Evolutionary conservation across 768 basidiomycete species (phyloP).

Genomic region (Mycena albidolilacea): DNA sequence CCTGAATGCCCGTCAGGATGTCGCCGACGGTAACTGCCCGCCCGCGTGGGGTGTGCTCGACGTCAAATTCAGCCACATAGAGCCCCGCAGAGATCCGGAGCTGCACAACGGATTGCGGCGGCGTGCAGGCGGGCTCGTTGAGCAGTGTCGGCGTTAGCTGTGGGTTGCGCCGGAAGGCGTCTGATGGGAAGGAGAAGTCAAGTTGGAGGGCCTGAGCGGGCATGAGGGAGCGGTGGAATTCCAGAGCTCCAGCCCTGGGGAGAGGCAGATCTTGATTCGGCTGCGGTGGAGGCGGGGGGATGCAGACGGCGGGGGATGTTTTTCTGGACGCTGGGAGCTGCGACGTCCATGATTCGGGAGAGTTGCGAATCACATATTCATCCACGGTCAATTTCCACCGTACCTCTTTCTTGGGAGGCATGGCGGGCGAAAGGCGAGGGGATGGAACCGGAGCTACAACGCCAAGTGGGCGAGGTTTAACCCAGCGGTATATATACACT

Average conservation of each 20-base stretch:
- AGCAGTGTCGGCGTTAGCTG: conserved; percentile 16
- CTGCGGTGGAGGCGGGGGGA: conserved; percentile 14
- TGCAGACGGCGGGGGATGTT: background rate
- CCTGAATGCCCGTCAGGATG: conserved; percentile 18
- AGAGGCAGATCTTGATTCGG: conserved; percentile 8
- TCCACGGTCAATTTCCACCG: conserved; percentile 1
- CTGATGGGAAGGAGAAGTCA: conserved; percentile 34
- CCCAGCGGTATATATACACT: background rate
- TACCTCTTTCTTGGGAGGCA: background rate
- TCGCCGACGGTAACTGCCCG: conserved; percentile 19
- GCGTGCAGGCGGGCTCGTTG: conserved; percentile 7
- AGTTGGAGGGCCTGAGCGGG: conserved; percentile 20
- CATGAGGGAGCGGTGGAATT: conserved; percentile 5
- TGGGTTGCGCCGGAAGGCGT: conserved; percentile 24
- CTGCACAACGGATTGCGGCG: background rate
- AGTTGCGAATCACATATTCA: background rate
- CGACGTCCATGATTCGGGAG: conserved; percentile 14
- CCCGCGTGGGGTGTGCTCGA: background rate
- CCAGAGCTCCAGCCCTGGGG: background rate
- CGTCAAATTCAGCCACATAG: background rate
- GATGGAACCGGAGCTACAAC: background rate
- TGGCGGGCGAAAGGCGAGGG: background rate
- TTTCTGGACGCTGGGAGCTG: background rate
- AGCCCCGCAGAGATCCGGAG: conserved; percentile 14
- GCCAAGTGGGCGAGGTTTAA: background rate